phyloP scores from a whole-genome alignment of 2,329 filamentous ascomycete genomes.

The Pyrenophora tritici-repentis region DNA sequence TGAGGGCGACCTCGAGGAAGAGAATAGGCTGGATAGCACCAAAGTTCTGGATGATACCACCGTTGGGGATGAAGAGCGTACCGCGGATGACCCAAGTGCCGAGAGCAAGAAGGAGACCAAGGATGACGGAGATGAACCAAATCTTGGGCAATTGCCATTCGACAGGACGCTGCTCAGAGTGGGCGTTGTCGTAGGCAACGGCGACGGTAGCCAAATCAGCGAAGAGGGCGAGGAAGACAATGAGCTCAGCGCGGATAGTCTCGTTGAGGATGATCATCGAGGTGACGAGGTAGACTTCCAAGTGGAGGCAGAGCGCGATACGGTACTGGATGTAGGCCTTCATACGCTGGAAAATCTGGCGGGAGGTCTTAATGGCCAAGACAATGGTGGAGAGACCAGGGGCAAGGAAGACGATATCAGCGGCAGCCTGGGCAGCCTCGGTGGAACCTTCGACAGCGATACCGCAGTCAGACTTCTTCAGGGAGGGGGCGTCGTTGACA shows the following conservation, averaged over 20 bases:
- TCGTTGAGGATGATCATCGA: slow-evolving; percentile 82
- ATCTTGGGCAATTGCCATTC: slow-evolving; percentile 84
- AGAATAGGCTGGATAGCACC: slow-evolving; percentile 74
- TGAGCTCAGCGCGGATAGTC: slow-evolving; percentile 71
- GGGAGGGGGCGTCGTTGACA: slow-evolving; percentile 74
- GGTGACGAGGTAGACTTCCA: slow-evolving; percentile 76
- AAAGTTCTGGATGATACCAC: slow-evolving; percentile 76
- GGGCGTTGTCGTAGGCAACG: slow-evolving; percentile 78
- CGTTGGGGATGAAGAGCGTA: slow-evolving; percentile 69
- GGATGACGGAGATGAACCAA: slow-evolving; percentile 74
- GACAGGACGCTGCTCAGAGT: slow-evolving; percentile 74
- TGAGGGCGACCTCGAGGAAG: slow-evolving; percentile 59
- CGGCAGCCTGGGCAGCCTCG: slow-evolving; percentile 72
- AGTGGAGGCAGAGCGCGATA: slow-evolving; percentile 74
- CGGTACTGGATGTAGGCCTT: slow-evolving; percentile 79
- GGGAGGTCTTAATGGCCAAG: slow-evolving; percentile 73
- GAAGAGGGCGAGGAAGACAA: slow-evolving; percentile 80
- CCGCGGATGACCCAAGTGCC: slow-evolving; percentile 76
- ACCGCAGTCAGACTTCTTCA: slow-evolving; percentile 76
- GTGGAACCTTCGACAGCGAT: slow-evolving; percentile 74
- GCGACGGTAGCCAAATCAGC: slow-evolving; percentile 80
- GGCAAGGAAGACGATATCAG: slow-evolving; percentile 76
- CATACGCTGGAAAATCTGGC: slow-evolving; percentile 79
- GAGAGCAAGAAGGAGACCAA: slow-evolving; percentile 69
- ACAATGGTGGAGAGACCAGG: slow-evolving; percentile 74